Percentiles rank a stretch among this genome's conserved stretches.
These are phyloP conservation scores for Vinca minor DNA, from an alignment of 257 asterid genomes.

Conservation along the genomic window DNA sequence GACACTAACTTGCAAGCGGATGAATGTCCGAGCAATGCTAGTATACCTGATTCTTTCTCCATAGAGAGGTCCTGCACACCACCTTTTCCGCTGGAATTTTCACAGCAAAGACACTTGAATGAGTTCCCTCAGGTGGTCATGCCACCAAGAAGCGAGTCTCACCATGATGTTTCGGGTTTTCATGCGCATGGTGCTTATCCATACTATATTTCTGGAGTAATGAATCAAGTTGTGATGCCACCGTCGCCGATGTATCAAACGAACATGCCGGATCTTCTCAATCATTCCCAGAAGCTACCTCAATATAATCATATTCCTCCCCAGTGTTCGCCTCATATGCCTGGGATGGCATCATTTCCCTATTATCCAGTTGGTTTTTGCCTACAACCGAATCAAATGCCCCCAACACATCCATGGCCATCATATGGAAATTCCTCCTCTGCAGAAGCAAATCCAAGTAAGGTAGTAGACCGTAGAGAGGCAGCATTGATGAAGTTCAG, in stretches of 20 bases:
- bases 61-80: conserved; percentile 47
- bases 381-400: conserved; percentile 62
- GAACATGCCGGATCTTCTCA: conserved; percentile 39
- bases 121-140: conserved; percentile 37
- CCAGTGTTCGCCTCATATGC: conserved; percentile 49
- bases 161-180: conserved; percentile 32
- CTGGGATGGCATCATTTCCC: conserved; percentile 54
- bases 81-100: conserved; percentile 41
- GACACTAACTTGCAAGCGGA: conserved; percentile 33
- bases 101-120: conserved; percentile 37
- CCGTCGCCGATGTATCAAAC: conserved; percentile 44
- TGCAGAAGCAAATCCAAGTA: conserved; percentile 38
- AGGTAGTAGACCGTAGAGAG: conserved; percentile 69
- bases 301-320: conserved; percentile 58
- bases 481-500: conserved; percentile 90
- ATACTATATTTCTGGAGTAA: conserved; percentile 55
- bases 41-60: conserved; percentile 37
- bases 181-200: conserved; percentile 49
- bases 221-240: conserved; percentile 54
- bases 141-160: conserved; percentile 35
- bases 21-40: conserved; percentile 41
- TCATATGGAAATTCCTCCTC: conserved; percentile 37
- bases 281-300: conserved; percentile 44
- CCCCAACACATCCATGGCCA: conserved; percentile 56
- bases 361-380: conserved; percentile 65